Evolutionary conservation across 129 eudicot species (phyloP), one percentile per base, ranked within the genome.

Genomic region (Pseudognaphalium luteoalbum): DNA sequence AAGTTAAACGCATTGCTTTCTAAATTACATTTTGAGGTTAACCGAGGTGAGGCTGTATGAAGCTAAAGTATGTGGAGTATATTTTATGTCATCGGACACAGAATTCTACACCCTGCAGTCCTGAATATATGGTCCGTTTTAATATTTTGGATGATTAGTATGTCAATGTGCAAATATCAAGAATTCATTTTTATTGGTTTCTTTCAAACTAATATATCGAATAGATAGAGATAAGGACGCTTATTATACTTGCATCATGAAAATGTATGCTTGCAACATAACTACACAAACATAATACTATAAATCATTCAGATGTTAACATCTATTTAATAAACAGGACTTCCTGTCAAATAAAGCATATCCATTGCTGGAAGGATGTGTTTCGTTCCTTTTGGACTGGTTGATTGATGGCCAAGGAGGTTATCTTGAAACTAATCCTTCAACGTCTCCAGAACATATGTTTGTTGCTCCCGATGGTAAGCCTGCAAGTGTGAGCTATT

Each of bases 401-500:
- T 75, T 88, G 70, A 83, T 93, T 62, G 89, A 88, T 78, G 92
- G 94, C 42, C 78, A 25, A 33, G 91, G 78, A 44, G 95, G 90
- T 68, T 80, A 64, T 76, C 87, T 93, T 20, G 96, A 90, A 80
- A 90, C 98, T 17, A 93, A 93, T 78, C 98, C 98, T 30, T 93
- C 98, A 75, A 93, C 98, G 2, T 93, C 98, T 39, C 98, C 98
- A 0, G 98, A 93, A 85, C 98, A 93, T 81, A 84, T 78, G 81
- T 93, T 93, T 82, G 60, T 81, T 74, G 92, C 98, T 70, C 95
- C 98, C 6, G 86, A 88, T 85, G 95, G 95, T 41, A 82, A 88
- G 84, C 90, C 88, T 60, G 96, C 98, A 33, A 90, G 98, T 79
- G 98, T 93, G 57, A 93, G 98, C 90, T 85, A 90, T 77, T 93